These are phyloP conservation scores for Alloteropsis angusta DNA, from an alignment of 202 grass and related monocot species.

Conservation along the genomic window DNA sequence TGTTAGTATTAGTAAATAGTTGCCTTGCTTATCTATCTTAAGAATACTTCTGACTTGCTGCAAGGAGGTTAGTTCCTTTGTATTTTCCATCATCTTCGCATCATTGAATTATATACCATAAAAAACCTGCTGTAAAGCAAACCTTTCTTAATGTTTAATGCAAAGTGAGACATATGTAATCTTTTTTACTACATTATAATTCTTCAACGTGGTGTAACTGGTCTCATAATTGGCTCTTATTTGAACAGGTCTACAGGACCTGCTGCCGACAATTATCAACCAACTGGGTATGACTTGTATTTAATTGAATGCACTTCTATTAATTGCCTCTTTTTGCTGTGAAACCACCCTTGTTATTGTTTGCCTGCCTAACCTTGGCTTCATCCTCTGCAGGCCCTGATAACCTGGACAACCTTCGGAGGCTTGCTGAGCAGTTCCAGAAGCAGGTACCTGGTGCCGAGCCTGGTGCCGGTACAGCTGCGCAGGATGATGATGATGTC, in stretches of 20 bases:
- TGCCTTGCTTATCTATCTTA: not conserved
- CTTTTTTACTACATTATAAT: not conserved
- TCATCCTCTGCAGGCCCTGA: slow-evolving; percentile 50
- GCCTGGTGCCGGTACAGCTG: slow-evolving; percentile 21
- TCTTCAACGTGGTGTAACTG: not conserved
- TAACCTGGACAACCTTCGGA: slow-evolving; percentile 74
- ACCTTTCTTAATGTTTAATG: not conserved
- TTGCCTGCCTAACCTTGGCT: not conserved
- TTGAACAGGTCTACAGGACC: slow-evolving; percentile 72
- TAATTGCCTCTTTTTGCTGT: not conserved
- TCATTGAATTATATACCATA: too few relatives aligned
- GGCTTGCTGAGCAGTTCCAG: slow-evolving; percentile 77
- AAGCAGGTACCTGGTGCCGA: slow-evolving; percentile 44
- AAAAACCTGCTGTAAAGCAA: not conserved
- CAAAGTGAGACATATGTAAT: not conserved
- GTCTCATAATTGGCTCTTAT: not conserved
- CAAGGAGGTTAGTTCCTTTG: too few relatives aligned
- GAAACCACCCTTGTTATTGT: not conserved
- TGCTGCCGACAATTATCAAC: slow-evolving; percentile 82
- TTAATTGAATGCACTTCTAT: not conserved
- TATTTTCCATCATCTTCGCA: too few relatives aligned
- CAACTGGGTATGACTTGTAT: slow-evolving; percentile 45
- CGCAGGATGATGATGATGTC: slow-evolving; percentile 67
- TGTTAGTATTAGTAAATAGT: not conserved
- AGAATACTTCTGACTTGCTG: not conserved